A percentile compares a stretch with the other conserved stretches of the same genome.
These are phyloP conservation scores for Medicago ruthenica DNA, from an alignment of 306 rosid species.

Conservation along the genomic window DNA sequence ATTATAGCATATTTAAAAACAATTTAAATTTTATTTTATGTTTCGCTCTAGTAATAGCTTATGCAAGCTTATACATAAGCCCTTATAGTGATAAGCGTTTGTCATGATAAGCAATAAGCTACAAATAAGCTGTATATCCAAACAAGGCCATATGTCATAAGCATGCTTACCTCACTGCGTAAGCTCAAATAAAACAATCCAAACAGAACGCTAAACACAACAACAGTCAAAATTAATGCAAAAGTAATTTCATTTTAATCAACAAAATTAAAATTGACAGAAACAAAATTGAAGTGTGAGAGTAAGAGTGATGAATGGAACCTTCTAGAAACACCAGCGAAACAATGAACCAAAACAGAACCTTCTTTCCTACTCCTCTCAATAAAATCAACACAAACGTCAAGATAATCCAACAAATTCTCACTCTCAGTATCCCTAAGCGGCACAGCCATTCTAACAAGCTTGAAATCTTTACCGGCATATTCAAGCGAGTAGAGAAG, in stretches of 20 bases:
- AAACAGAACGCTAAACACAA: neutral
- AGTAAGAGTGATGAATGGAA: conserved; percentile 8
- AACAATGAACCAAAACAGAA: conserved; percentile 88
- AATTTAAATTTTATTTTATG: no score
- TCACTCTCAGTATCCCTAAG: conserved; percentile 84
- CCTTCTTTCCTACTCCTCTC: conserved; percentile 80
- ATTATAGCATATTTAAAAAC: no score
- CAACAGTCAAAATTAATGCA: no score
- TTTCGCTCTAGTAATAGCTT: no score
- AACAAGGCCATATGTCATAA: no score
- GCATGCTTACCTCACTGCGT: no score
- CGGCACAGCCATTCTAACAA: conserved; percentile 89
- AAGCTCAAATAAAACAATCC: neutral
- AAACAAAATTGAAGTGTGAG: neutral
- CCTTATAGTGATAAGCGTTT: no score
- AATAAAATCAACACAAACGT: conserved; percentile 81
- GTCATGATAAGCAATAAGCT: no score
- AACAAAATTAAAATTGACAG: neutral
- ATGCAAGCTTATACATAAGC: no score
- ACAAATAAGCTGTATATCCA: no score
- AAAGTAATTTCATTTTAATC: neutral
- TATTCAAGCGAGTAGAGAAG: conserved; percentile 73
- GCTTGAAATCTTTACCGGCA: conserved; percentile 80
- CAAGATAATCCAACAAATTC: conserved; percentile 78
- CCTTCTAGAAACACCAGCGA: conserved; percentile 99